Base-by-base conservation (phyloP, 768 basidiomycete species). In the Tricholoma flavovirens region DNA sequence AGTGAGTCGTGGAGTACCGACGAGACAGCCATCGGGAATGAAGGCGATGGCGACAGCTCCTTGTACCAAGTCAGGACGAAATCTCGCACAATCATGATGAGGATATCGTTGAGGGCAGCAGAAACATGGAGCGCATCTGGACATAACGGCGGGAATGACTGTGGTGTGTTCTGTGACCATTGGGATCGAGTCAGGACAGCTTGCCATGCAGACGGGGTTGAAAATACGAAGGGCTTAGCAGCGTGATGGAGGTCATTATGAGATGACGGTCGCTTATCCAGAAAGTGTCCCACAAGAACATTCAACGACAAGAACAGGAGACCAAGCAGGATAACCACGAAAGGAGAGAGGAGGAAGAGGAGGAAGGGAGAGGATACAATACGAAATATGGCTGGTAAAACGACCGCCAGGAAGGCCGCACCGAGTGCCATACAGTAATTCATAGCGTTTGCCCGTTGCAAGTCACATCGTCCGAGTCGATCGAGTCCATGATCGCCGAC, bases 141-240 rank as follows among this genome's bases (percentile, higher is more conserved):
- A 61, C 79, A 79, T 17, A 94, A 70, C 7, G 86, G 81, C 1
- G 87, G 78, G 17, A 88, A 75, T n/a, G 82, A 74, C 64, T 85
- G 84, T 0, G 87, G 83, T 3, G 83, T 73, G 56, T 77, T 82
- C 61, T 87, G 83, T 3, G 90, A 90, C 94, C 93, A 96, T 69
- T 88, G 84, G n/a, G 90, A 90, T 30, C 93, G 84, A 45, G 83
- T 93, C 51, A 90, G 76, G 48, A 92, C 88, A 0, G 87, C 93
- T 65, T 94, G 90, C 94, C 94, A 97, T 30, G 93, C 94, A 55
- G 94, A 92, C 22, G 93, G 91, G 2, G 93, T 93, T 4, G 92
- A 91, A 75, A 97, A 96, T 2, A 83, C 80, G 49, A 94, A 77
- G 0, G 90, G 90, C 33, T 83, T 81, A 15, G 90, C 85, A 0